Evolutionary conservation across 306 rosid species (phyloP), one percentile per base, ranked within the genome.

Genomic region (Amphicarpaea edgeworthii): DNA sequence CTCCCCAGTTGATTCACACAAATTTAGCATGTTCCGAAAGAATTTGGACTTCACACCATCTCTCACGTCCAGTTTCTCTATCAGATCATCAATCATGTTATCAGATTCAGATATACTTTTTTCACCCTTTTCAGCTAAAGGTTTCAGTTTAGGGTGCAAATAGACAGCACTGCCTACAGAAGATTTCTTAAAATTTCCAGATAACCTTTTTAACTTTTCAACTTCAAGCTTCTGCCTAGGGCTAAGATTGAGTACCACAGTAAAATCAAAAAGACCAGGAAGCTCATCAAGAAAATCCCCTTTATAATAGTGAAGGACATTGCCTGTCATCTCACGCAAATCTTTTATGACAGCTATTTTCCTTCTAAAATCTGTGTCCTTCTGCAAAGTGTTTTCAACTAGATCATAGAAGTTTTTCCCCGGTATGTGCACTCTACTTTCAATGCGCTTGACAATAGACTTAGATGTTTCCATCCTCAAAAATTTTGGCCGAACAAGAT

Each of bases 241-340:
- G 41, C 86, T 83, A 55, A 95, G 92, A 59, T 84, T 95, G 19
- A 95, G 84, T 3, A 90, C 77, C 42, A 95, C 89, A 2, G 97
- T 90, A 72, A 89, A 90, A 85, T 95, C 99, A 16, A 83, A 83
- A 3, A 95, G 87, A 46, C 99, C 99, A 20, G 97, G 99, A 79
- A 95, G 99, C 84, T 95, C 99, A 45, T 95, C 99, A 11, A 95
- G 92, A 80, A 90, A 90, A 87, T 95, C 99, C 50, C 99, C 99
- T 85, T 88, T 92, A 37, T 92, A 95, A 53, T 95, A 95, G 65
- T 95, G 99, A 12, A 95, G 91, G 37, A 95, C 90, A 60, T 85
- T 82, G 82, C 93, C 77, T 0, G 97, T 95, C 97, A 95, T 90
- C 85, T 95, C 99, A 17, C 99, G 93, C 79, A 95, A 79, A 80